Evolutionary conservation across 805 yeast species (phyloP), one percentile per base, ranked within the genome.

Genomic region (Yamadazyma takamatsuzukensis): DNA sequence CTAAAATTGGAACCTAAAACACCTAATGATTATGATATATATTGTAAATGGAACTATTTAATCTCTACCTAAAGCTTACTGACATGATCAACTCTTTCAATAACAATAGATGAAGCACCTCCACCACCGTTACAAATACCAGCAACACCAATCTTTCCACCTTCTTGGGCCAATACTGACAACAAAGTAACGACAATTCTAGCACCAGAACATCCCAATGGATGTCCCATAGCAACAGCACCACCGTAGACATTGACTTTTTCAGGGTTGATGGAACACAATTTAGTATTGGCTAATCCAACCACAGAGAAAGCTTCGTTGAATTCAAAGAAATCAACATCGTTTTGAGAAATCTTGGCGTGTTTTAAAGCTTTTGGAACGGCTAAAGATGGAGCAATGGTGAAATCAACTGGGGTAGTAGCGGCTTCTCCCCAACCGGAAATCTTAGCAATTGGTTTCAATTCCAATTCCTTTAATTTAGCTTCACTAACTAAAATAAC

Each of bases 81-180:
- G 33, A 59, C 64, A 29, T 44, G 44, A 25, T 56, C 65, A 27
- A 78, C 53, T 51, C 70, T 78, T 70, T 89, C 96, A 51, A 93
- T 76, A 41, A 93, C 86, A 51, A 93, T 70, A 16, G 97, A 81
- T 36, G 95, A 83, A 30, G 97, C 97, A 59, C 98, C 99, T 59
- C 99, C 99, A 54, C 99, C 99, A 71, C 99, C 98, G 63, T 93
- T 93, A 75, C 98, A 93, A 56, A 93, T 82, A 60, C 87, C 96
- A 51, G 96, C 97, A 47, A 79, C 87, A 60, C 99, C 99, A 48
- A 80, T 61, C 68, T 82, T 86, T 42, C 72, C 72, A 39, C 65
- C 68, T 71, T 93, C 97, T 68, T 90, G 96, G 23, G 63, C 46
- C 55, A 93, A 76, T 12, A 89, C 88, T 30, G 87, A 76, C 38